Evolutionary conservation across 2,329 filamentous ascomycete species (phyloP).

Genomic region (Colletotrichum falcatum): DNA sequence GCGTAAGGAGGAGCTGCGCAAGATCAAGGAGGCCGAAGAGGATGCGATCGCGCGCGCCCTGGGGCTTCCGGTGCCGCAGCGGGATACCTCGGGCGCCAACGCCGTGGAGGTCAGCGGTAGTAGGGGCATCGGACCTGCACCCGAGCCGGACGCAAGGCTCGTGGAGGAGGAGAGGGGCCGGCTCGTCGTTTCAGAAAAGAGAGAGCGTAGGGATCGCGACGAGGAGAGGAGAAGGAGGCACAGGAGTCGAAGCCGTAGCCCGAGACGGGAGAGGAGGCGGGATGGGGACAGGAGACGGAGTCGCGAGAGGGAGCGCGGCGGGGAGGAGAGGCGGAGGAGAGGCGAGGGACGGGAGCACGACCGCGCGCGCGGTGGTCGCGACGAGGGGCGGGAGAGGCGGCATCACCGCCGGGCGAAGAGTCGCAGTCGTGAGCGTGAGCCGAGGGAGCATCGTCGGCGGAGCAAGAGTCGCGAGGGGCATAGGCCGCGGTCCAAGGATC

Average conservation of each 20-base stretch:
- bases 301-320: constrained; percentile 24
- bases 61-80: constrained; percentile 77
- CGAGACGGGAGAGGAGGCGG: constrained; percentile 45
- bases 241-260: constrained; percentile 52
- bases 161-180: constrained; percentile 40
- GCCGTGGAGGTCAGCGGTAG: constrained; percentile 70
- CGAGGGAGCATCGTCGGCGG: constrained; percentile 32
- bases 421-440: constrained; percentile 25
- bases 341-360: constrained; percentile 22
- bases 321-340: constrained; percentile 25
- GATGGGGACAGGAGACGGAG: constrained; percentile 43
- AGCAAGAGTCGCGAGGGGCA: constrained; percentile 35
- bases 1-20: constrained; percentile 81
- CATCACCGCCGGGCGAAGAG: constrained; percentile 27
- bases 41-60: constrained; percentile 88
- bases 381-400: constrained; percentile 34
- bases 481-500: constrained; percentile 20
- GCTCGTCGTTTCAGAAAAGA: constrained; percentile 42
- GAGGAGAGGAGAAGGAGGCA: constrained; percentile 49
- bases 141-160: constrained; percentile 42
- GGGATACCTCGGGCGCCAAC: constrained; percentile 72
- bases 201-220: constrained; percentile 45
- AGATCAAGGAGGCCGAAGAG: constrained; percentile 91
- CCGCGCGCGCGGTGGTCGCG: constrained; percentile 20
- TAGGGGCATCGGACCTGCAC: constrained; percentile 50